Percentiles rank a stretch among this genome's conserved stretches.
phyloP scores from a whole-genome alignment of 108 stramenopile species.

The Stephanodiscus minutulus region DNA sequence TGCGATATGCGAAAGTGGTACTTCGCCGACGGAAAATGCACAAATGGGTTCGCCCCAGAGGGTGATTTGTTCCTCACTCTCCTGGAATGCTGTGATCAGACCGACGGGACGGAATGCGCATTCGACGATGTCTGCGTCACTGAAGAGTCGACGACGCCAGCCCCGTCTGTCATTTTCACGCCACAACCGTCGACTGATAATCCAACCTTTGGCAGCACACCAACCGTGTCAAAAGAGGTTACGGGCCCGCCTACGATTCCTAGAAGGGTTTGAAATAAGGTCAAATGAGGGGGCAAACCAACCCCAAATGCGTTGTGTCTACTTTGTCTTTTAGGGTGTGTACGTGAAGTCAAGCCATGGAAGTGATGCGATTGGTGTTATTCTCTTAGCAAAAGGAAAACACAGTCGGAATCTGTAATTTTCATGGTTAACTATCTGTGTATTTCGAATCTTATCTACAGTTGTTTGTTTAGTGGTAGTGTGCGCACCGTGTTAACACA shows the following conservation, averaged over 20 bases:
- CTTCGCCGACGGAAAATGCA: not conserved
- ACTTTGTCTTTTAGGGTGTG: not conserved
- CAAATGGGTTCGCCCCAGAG: not conserved
- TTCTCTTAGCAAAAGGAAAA: not conserved
- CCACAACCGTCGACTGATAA: not conserved
- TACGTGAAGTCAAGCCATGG: not conserved
- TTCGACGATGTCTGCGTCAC: too few species aligned
- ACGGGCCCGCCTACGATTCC: not conserved
- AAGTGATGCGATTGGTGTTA: not conserved
- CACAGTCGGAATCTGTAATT: not conserved
- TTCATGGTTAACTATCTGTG: not conserved
- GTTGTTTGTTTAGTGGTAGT: too few species aligned
- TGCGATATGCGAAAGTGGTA: not conserved
- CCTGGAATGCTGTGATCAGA: not conserved
- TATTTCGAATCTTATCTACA: too few species aligned
- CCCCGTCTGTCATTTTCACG: too few species aligned
- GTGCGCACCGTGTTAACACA: too few species aligned
- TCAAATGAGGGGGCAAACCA: not conserved
- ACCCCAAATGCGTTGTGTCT: not conserved
- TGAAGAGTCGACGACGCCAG: too few species aligned
- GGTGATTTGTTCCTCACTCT: not conserved
- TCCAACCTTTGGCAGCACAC: not conserved
- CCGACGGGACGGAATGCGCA: too few species aligned
- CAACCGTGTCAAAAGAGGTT: not conserved
- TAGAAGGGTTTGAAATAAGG: not conserved